Evolutionary conservation across 2,329 filamentous ascomycete genomes (phyloP).

Genomic region (Colletotrichum sp.): DNA sequence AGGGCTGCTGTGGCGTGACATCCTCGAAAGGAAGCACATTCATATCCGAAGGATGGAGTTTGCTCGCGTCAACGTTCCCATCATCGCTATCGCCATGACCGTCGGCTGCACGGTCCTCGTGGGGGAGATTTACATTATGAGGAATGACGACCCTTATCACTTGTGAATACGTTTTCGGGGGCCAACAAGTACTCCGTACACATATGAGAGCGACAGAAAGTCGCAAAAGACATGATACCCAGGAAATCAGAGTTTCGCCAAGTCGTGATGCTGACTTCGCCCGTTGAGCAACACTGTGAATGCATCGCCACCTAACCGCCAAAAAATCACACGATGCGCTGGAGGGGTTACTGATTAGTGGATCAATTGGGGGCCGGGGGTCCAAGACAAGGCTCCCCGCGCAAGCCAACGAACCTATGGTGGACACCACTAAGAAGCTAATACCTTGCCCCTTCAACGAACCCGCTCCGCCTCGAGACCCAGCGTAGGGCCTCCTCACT

Average conservation of each 20-base stretch:
- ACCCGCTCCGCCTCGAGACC: not conserved
- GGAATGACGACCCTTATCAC: constrained; percentile 42
- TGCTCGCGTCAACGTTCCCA: constrained; percentile 71
- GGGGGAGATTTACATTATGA: constrained; percentile 67
- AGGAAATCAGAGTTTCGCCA: not conserved
- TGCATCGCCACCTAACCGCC: not conserved
- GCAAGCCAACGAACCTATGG: not conserved
- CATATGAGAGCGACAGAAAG: not conserved
- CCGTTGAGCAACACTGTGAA: not conserved
- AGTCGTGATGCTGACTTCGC: not conserved
- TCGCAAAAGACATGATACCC: not conserved
- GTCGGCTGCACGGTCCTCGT: constrained; percentile 67
- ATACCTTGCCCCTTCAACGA: not conserved
- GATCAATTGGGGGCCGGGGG: not conserved
- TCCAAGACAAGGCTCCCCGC: not conserved
- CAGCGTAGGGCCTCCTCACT: not conserved
- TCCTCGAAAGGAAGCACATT: constrained; percentile 72
- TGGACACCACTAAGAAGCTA: not conserved
- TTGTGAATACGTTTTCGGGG: not conserved
- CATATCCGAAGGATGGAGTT: constrained; percentile 68
- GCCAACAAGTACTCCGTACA: not conserved
- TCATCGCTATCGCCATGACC: constrained; percentile 72
- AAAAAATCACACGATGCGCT: not conserved
- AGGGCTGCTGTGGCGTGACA: constrained; percentile 75
- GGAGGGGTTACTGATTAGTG: not conserved